phyloP scores from a whole-genome alignment of 306 rosid species.

The Prunus mume region DNA sequence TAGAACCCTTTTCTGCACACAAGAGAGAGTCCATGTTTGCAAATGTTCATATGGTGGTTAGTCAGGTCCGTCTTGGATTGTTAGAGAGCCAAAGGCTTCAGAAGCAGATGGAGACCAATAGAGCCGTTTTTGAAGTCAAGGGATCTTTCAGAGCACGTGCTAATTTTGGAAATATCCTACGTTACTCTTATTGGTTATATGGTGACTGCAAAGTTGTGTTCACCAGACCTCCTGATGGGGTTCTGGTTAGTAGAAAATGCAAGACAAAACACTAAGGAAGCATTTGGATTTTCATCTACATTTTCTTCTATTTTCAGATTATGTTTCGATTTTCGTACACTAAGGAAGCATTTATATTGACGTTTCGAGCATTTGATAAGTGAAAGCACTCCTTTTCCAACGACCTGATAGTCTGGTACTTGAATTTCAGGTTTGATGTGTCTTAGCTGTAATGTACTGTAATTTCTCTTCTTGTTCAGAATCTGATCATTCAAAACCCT shows the following conservation, averaged over 20 bases:
- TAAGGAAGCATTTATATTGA: not conserved
- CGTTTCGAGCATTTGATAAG: not conserved
- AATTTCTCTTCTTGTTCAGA: not conserved
- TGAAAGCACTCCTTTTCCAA: not conserved
- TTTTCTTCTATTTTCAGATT: not conserved
- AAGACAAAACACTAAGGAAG: constrained; percentile 51
- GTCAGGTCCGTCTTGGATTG: constrained; percentile 69
- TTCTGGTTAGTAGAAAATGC: constrained; percentile 53
- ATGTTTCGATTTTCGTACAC: not conserved
- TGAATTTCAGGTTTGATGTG: not conserved
- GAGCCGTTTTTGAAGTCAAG: constrained; percentile 47
- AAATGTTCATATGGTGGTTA: constrained; percentile 55
- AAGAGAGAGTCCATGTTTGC: constrained; percentile 50
- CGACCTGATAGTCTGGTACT: not conserved
- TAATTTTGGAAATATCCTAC: constrained; percentile 57
- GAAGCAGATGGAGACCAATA: constrained; percentile 63
- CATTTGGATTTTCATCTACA: not conserved
- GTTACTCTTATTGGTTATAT: constrained; percentile 67
- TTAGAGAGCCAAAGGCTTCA: constrained; percentile 45
- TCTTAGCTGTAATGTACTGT: not conserved
- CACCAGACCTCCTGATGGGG: constrained; percentile 73
- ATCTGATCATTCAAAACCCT: too few relatives aligned
- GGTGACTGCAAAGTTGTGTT: constrained; percentile 51
- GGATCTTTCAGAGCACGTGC: constrained; percentile 70
- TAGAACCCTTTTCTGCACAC: constrained; percentile 70